Percentiles rank a stretch among this genome's conserved stretches.
Evolutionary conservation across 2,329 filamentous ascomycete species (phyloP).

Genomic region (Westerdykella ornata): DNA sequence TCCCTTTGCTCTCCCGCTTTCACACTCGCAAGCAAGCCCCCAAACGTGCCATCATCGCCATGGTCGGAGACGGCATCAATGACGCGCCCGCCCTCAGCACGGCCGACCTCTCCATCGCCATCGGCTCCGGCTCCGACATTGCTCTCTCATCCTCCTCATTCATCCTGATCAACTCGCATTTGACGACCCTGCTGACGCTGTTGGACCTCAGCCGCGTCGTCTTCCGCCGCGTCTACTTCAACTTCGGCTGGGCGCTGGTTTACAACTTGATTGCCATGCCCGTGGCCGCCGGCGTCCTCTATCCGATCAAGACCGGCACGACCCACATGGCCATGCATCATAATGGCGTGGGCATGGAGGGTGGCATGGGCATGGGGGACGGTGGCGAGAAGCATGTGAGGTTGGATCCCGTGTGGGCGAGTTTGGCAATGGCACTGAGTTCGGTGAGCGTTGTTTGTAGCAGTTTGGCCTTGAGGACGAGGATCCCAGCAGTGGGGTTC

Average conservation of each 20-base stretch:
- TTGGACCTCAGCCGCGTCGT: constrained; percentile 64
- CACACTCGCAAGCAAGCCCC: constrained; percentile 3
- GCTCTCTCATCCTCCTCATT: constrained; percentile 77
- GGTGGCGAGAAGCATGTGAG: constrained; percentile 50
- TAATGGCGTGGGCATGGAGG: constrained; percentile 26
- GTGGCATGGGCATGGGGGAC: constrained; percentile 34
- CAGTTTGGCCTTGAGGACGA: constrained; percentile 62
- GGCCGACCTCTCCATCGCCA: constrained; percentile 76
- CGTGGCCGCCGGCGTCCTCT: constrained; percentile 73
- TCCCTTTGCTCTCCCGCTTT: constrained; percentile 12
- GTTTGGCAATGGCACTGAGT: constrained; percentile 85
- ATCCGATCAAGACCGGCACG: constrained; percentile 50
- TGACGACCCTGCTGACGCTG: constrained; percentile 65
- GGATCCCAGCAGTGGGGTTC: constrained; percentile 42
- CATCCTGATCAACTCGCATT: constrained; percentile 66
- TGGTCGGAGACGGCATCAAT: constrained; percentile 84
- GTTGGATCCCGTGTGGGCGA: constrained; percentile 77
- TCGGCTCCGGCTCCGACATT: constrained; percentile 74
- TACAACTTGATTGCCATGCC: constrained; percentile 77
- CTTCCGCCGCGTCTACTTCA: constrained; percentile 72
- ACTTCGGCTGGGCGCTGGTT: constrained; percentile 77
- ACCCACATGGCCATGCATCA: constrained; percentile 46
- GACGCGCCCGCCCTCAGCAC: constrained; percentile 74
- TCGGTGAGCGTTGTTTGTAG: constrained; percentile 83
- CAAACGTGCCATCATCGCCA: constrained; percentile 58